Conservation (phyloP, 805 yeast genomes). For the Candida gorgasii region DNA sequence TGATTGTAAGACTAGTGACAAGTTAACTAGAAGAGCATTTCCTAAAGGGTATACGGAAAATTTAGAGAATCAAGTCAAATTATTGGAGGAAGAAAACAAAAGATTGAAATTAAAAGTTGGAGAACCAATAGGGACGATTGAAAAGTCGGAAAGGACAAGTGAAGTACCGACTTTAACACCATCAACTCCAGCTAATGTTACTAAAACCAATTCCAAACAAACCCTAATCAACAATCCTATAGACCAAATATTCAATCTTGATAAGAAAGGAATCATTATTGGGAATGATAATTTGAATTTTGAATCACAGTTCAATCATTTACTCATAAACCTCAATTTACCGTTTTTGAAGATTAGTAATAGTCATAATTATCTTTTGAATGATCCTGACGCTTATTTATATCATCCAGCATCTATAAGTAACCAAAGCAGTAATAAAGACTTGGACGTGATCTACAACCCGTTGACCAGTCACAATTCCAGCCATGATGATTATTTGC, state of each 20-base stretch:
- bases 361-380: conserved; percentile 41
- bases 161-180: not conserved
- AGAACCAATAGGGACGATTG: conserved; percentile 7
- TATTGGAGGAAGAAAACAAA: conserved; percentile 57
- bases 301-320: conserved; percentile 46
- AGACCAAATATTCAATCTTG: conserved; percentile 46
- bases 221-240: conserved; percentile 40
- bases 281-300: conserved; percentile 48
- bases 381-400: conserved; percentile 44
- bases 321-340: conserved; percentile 42
- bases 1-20: conserved; percentile 71
- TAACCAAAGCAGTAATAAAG: conserved; percentile 37
- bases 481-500: conserved; percentile 19
- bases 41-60: conserved; percentile 82
- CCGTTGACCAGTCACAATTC: conserved; percentile 34
- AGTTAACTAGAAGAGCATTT: conserved; percentile 71
- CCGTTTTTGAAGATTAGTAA: conserved; percentile 47
- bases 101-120: conserved; percentile 33
- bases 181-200: conserved; percentile 1
- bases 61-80: conserved; percentile 61
- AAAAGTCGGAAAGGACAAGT: not conserved
- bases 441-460: conserved; percentile 40
- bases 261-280: conserved; percentile 43
- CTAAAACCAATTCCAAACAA: conserved; percentile 1
- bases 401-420: conserved; percentile 42